Base-by-base conservation (phyloP, 331 rosid genomes). In the Dryas integrifolia region DNA sequence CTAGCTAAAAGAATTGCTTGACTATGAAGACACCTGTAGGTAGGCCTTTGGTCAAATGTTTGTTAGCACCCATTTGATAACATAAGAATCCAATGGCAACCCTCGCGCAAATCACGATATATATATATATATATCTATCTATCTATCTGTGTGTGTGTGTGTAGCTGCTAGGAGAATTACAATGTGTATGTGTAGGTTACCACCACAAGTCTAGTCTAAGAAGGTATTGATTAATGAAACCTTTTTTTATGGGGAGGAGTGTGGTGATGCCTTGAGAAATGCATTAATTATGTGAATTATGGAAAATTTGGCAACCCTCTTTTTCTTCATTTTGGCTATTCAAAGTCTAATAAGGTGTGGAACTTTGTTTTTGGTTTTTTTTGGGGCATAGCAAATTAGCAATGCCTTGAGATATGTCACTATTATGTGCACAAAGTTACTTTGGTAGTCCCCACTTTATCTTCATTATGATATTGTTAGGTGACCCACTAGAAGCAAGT, bases 21-120 rank as follows among this genome's bases (percentile, higher is more conserved):
- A 76, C 74, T 11, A 15, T 30, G 59, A 70, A 66, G 75, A 75
- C 74, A 46, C 0, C 35, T 30, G 35, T 30, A 30, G 35, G 2
- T 30, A 30, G 35, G 35, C 35, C 26, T n/a, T 71, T 73, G 85
- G 87, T 84, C 84, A 87, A 83, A 88, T 72, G 81, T 83, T 80
- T 71, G 75, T 84, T 78, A 77, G 38, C 8, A 69, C 41, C 80
- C 30, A 74, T 44, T 60, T 77, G 47, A 67, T 58, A 62, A 67
- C 0, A 48, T 21, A 79, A 88, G 92, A 81, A 85, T 83, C 88
- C 86, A 77, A 88, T 77, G 84, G 84, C 5, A 15, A 13, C 14
- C 58, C 12, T 15, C 4, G 86, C 90, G 90, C 85, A 69, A 85
- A 88, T 88, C 90, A 85, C 86, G 90, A 88, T 72, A 81, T 62